Evolutionary conservation across 2,329 filamentous ascomycete genomes (phyloP), one percentile per base, ranked within the genome.

Genomic region (Pseudogymnoascus sp.): DNA sequence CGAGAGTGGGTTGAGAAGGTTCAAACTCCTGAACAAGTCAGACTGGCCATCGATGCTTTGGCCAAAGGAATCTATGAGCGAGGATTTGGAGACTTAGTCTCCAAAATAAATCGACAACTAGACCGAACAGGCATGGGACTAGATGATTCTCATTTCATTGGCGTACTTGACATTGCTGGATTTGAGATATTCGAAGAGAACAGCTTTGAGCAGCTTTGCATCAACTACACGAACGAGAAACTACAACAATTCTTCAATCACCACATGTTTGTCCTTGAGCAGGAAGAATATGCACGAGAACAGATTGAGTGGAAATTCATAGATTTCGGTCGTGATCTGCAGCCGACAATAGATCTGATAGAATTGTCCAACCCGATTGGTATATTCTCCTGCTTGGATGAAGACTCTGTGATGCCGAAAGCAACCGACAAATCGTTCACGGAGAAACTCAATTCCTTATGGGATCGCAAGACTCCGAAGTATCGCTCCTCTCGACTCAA

Each of bases 241-340:
- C 84, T 99, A 6, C 94, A 99, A 72, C 94, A 99, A 69, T 99
- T 99, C 75, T 99, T 99, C 83, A 99, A 99, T 71, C 94, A 99
- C 73, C 95, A 99, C 78, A 99, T 99, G 94, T 99, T 99, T 72
- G 94, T 99, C 8, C 81, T 99, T 6, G 94, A 99, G 73, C 94
- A 99, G 72, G 94, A 99, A 74, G 94, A 99, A 74, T 99, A 99
- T 74, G 92, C 94, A 7, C 82, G 93, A 58, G 94, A 99, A 73
- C 91, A 97, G 74, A 99, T 99, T 68, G 94, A 99, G 76, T 99
- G 94, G 94, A 92, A 97, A 72, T 99, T 99, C 73, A 99, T 99
- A 72, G 94, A 99, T 75, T 99, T 99, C 72, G 94, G 94, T 16
- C 92, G 92, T 65, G 94, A 99, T 72, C 80, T 99, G 26, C 95